A percentile compares a stretch with the other conserved stretches of the same genome.
Conservation (phyloP, 2,329 filamentous ascomycete species). For the Microdochium paspali region DNA sequence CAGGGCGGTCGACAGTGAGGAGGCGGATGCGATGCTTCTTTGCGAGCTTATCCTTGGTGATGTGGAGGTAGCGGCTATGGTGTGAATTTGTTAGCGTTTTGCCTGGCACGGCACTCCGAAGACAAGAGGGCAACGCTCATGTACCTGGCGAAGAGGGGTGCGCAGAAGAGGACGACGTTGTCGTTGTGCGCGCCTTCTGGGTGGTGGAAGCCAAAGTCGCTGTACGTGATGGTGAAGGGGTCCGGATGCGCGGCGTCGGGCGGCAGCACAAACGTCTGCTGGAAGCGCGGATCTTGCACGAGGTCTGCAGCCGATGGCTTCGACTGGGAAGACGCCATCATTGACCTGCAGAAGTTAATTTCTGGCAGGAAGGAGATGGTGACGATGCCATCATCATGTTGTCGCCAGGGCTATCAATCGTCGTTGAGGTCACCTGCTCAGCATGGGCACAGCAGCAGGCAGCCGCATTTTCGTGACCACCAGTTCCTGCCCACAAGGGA, state of each 20-base stretch:
- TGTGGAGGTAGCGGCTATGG: conserved; percentile 16
- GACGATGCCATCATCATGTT: too few species aligned
- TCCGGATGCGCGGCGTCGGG: conserved; percentile 2
- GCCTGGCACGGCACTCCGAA: too few species aligned
- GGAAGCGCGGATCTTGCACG: conserved; percentile 10
- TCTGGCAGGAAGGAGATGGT: too few species aligned
- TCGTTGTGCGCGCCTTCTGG: conserved; percentile 3
- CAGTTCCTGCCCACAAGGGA: too few species aligned
- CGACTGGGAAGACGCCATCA: background rate
- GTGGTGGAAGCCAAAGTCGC: conserved; percentile 8
- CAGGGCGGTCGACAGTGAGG: conserved; percentile 22
- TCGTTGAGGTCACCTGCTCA: too few species aligned
- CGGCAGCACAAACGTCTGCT: conserved; percentile 8
- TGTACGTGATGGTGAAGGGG: conserved; percentile 9
- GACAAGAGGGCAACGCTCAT: background rate
- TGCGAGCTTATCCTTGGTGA: conserved; percentile 22
- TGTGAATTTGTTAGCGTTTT: background rate
- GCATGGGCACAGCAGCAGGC: too few species aligned
- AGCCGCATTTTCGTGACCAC: too few species aligned
- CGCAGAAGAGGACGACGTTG: conserved; percentile 10
- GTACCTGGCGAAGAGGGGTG: conserved; percentile 9
- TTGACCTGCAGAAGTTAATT: background rate
- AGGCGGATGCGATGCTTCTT: conserved; percentile 20
- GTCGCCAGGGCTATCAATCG: too few species aligned
- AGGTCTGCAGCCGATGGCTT: background rate